phyloP scores from a whole-genome alignment of 164 flowering plant species.

The Hamamelis virginiana region DNA sequence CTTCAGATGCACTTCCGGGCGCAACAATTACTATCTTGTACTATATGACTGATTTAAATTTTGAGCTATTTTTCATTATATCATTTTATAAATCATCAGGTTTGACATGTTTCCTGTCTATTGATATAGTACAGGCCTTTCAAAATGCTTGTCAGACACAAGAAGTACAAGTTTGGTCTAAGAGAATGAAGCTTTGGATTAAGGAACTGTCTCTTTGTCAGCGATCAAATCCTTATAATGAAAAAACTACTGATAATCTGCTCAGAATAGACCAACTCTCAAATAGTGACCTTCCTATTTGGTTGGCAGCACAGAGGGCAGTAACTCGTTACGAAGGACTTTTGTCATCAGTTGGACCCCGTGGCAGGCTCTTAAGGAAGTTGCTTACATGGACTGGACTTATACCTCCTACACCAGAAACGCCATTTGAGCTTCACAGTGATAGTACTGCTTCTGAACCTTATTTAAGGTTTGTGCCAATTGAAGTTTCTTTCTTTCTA shows the following conservation, averaged over 20 bases:
- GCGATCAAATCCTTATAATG: slow-evolving; percentile 34
- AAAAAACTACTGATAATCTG: slow-evolving; percentile 28
- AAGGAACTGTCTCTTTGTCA: slow-evolving; percentile 38
- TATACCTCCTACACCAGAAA: slow-evolving; percentile 50
- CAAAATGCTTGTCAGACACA: slow-evolving; percentile 34
- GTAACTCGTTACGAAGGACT: slow-evolving; percentile 82
- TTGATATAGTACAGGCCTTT: slow-evolving; percentile 45
- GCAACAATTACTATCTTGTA: neutral
- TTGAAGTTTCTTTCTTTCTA: neutral
- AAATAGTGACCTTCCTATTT: slow-evolving; percentile 67
- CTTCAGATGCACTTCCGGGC: too few species aligned
- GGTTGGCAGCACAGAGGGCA: slow-evolving; percentile 93
- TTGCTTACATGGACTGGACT: slow-evolving; percentile 73
- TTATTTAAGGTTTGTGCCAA: slow-evolving; percentile 53
- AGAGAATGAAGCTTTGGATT: slow-evolving; percentile 54
- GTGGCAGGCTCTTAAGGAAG: slow-evolving; percentile 74
- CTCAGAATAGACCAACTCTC: slow-evolving; percentile 36
- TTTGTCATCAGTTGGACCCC: slow-evolving; percentile 79
- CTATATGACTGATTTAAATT: neutral
- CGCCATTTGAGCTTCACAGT: slow-evolving; percentile 39
- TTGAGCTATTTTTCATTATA: neutral
- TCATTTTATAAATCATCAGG: neutral
- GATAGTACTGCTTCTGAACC: slow-evolving; percentile 43
- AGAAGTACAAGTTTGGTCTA: slow-evolving; percentile 44
- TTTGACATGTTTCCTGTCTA: slow-evolving; percentile 4